Evolutionary conservation across 768 basidiomycete genomes (phyloP), one percentile per base, ranked within the genome.

Genomic region (Pleurotus tuber-regium): DNA sequence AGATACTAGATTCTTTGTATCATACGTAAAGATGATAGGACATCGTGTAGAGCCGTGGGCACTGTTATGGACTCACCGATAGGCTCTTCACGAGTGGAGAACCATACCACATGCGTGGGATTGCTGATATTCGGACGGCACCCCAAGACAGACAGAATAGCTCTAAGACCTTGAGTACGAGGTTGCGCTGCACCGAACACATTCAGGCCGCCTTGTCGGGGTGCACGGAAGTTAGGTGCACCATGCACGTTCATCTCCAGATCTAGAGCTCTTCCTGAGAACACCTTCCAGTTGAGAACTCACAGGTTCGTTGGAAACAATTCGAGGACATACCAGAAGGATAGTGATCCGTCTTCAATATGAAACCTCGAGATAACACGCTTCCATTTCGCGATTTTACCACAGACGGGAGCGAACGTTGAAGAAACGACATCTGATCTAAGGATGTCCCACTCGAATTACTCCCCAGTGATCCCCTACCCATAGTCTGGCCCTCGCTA

Each of bases 111-210:
- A 59, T 84, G 87, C 2, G 86, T 82, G 9, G 85, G 79, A 54
- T 84, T 75, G 2, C 69, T 60, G 26, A 75, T 78, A 49, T 77
- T 80, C 7, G 89, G 89, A 24, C 86, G 73, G 57, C 87, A 89
- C 29, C 86, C 75, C 4, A 99, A 79, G 9, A 93, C 77, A 18
- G 92, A 92, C 3, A 99, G 71, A 43, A 98, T 91, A 2, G 92
- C 94, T 40, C 91, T 78, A 9, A 99, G 75, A 2, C 96, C 97
- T 57, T 92, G 89, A 1, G 90, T 84, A 2, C 95, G 89, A 10
- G 97, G 97, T 64, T 98, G 97, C 2, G 97, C 96, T 4, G 87
- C 92, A 11, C 96, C 97, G 63, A 89, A 98, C 2, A 99, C 92
- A 58, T 95, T 96, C 28, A 98, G 76, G 51, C 82, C 80, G 23